A percentile compares a stretch with the other conserved stretches of the same genome.
Evolutionary conservation across 495 filamentous ascomycete genomes (phyloP).

Genomic region (Neurospora tetrasperma): DNA sequence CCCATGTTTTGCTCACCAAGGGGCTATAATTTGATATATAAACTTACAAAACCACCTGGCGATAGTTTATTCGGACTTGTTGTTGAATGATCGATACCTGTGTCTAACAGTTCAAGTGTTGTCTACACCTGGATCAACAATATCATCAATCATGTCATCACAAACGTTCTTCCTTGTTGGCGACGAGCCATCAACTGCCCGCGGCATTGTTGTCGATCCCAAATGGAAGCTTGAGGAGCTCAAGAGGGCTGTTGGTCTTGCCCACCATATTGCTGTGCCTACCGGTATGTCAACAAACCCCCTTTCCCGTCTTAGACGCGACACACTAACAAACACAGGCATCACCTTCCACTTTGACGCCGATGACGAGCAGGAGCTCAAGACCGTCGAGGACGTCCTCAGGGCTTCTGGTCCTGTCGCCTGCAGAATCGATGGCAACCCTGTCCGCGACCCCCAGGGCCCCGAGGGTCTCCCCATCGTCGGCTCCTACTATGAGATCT

Average conservation of each 20-base stretch:
- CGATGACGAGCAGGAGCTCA: constrained; percentile 13
- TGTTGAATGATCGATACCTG: background rate
- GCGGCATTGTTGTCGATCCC: constrained; percentile 25
- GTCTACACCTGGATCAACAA: background rate
- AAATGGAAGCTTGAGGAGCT: constrained; percentile 22
- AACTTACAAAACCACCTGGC: background rate
- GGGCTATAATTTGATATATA: background rate
- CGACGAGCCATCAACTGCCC: constrained; percentile 28
- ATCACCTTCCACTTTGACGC: constrained; percentile 29
- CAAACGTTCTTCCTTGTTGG: constrained; percentile 37
- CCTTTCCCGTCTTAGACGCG: background rate
- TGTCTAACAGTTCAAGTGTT: background rate
- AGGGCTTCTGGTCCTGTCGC: constrained; percentile 23
- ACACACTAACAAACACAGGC: constrained; percentile 14
- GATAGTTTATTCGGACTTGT: background rate
- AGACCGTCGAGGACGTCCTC: constrained; percentile 21
- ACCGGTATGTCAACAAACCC: constrained; percentile 6
- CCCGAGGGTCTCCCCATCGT: constrained; percentile 39
- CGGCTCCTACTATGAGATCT: constrained; percentile 46
- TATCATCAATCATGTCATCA: constrained; percentile 24
- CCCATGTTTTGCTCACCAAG: background rate
- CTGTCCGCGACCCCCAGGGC: constrained; percentile 33
- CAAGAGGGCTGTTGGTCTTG: constrained; percentile 17
- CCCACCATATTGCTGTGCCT: constrained; percentile 32
- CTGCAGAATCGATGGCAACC: constrained; percentile 35